A percentile compares a stretch with the other conserved stretches of the same genome.
These are phyloP conservation scores for Pyricularia sp. DNA, from an alignment of 2,329 filamentous ascomycete species.

Conservation along the genomic window DNA sequence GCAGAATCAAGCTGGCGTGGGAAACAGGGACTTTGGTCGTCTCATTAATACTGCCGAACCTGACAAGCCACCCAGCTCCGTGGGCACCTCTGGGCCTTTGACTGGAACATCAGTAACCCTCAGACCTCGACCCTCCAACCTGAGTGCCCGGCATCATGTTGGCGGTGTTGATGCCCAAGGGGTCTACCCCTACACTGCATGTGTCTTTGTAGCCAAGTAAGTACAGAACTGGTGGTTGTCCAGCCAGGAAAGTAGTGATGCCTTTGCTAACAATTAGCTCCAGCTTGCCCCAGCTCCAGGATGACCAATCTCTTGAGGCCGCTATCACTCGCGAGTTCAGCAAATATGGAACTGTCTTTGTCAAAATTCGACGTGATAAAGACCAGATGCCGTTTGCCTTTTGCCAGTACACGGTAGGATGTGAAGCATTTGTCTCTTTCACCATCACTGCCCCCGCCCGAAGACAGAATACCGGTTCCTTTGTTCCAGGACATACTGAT, in stretches of 20 bases:
- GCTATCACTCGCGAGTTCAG: conserved; percentile 40
- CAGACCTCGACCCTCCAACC: conserved; percentile 7
- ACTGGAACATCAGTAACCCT: conserved; percentile 1
- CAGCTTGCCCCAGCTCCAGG: conserved; percentile 37
- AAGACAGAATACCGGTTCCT: no score
- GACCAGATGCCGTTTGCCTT: conserved; percentile 51
- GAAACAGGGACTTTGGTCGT: not conserved
- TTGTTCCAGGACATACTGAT: not conserved
- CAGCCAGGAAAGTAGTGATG: not conserved
- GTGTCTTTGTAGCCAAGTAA: conserved; percentile 56
- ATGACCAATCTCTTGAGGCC: conserved; percentile 36
- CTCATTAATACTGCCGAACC: not conserved
- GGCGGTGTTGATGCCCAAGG: conserved; percentile 35
- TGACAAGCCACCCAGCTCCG: not conserved
- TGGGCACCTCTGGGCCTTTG: not conserved
- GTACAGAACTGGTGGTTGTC: conserved; percentile 14
- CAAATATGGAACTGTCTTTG: conserved; percentile 41
- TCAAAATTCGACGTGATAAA: conserved; percentile 49
- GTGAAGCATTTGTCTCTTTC: not conserved
- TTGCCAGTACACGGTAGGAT: conserved; percentile 46
- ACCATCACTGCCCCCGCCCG: not conserved
- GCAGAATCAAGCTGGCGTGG: not conserved
- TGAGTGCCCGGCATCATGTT: conserved; percentile 9
- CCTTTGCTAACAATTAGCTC: not conserved
- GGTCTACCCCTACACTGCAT: conserved; percentile 39